phyloP scores from a whole-genome alignment of 2,329 filamentous ascomycete species.

The Sporothrix brunneoviolacea region DNA sequence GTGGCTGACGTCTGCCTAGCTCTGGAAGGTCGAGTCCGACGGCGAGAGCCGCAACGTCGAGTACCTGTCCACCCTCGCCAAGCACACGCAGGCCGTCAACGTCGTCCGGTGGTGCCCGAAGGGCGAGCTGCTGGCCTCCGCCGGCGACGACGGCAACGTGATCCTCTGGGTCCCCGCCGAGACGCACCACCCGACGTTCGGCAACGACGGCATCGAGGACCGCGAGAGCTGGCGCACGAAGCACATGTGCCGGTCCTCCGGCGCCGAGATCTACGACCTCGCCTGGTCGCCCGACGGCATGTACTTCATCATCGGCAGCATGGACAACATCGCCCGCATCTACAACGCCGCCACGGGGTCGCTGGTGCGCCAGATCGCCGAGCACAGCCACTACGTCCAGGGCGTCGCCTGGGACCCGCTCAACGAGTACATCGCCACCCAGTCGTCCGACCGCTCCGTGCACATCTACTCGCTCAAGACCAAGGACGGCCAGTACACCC shows the following conservation, averaged over 20 bases:
- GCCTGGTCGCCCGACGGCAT: constrained; percentile 97
- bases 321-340: constrained; percentile 97
- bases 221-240: constrained; percentile 96
- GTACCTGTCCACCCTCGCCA: constrained; percentile 84
- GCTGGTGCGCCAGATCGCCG: constrained; percentile 84
- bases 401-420: constrained; percentile 97
- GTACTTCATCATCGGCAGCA: constrained; percentile 97
- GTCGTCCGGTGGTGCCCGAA: constrained; percentile 93
- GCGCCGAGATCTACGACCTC: constrained; percentile 94
- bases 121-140: constrained; percentile 88
- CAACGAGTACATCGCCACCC: constrained; percentile 96
- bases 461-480: constrained; percentile 96
- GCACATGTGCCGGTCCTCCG: constrained; percentile 93
- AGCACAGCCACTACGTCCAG: constrained; percentile 97
- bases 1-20: constrained; percentile 36
- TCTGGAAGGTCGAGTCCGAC: constrained; percentile 84
- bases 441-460: constrained; percentile 95
- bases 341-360: constrained; percentile 73
- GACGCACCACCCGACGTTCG: constrained; percentile 61
- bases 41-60: constrained; percentile 84
- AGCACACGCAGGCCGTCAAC: constrained; percentile 96
- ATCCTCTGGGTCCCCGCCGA: constrained; percentile 93
- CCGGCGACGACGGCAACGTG: constrained; percentile 95
- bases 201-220: constrained; percentile 80
- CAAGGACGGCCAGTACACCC: constrained; percentile 90